These are phyloP conservation scores for Wickerhamiella musiphila DNA, from an alignment of 805 yeast genomes.

Conservation along the genomic window DNA sequence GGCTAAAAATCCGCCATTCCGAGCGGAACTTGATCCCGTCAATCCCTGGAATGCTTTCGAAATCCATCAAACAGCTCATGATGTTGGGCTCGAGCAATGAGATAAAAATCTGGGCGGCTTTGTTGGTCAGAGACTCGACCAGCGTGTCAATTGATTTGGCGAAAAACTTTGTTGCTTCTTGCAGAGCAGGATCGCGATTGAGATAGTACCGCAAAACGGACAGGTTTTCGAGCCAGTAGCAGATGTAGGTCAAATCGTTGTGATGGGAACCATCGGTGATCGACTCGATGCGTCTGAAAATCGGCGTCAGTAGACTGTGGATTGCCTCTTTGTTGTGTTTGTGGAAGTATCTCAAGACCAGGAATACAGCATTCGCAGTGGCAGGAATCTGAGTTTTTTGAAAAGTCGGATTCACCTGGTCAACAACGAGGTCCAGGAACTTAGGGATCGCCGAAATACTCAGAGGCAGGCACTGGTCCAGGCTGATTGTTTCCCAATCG, in stretches of 20 bases:
- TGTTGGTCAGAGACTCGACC: slow-evolving; percentile 2
- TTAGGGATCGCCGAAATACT: slow-evolving; percentile 22
- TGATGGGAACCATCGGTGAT: slow-evolving; percentile 16
- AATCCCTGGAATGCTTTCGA: slow-evolving; percentile 68
- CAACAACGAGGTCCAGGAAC: slow-evolving; percentile 23
- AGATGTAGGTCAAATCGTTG: slow-evolving; percentile 27
- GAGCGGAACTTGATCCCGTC: slow-evolving; percentile 60
- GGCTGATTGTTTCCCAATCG: slow-evolving; percentile 26
- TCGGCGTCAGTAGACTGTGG: slow-evolving; percentile 19
- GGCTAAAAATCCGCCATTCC: slow-evolving; percentile 45
- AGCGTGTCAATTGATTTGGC: slow-evolving; percentile 6
- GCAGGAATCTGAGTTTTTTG: slow-evolving; percentile 23
- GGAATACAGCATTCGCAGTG: slow-evolving; percentile 27
- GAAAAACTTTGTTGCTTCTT: no score
- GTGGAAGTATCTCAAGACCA: slow-evolving; percentile 25
- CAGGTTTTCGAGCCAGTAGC: slow-evolving; percentile 78
- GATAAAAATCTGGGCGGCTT: slow-evolving; percentile 6
- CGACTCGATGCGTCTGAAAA: slow-evolving; percentile 20
- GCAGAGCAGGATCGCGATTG: slow-evolving; percentile 39
- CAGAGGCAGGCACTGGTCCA: slow-evolving; percentile 26
- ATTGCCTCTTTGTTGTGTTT: slow-evolving; percentile 19
- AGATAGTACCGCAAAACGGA: slow-evolving; percentile 66
- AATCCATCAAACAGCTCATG: slow-evolving; percentile 32
- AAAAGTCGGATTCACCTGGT: slow-evolving; percentile 23
- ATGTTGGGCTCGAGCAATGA: slow-evolving; percentile 11